Percentiles rank a stretch among this genome's conserved stretches.
These are phyloP conservation scores for Claviceps purpurea DNA, from an alignment of 2,329 filamentous ascomycete genomes.

Conservation along the genomic window DNA sequence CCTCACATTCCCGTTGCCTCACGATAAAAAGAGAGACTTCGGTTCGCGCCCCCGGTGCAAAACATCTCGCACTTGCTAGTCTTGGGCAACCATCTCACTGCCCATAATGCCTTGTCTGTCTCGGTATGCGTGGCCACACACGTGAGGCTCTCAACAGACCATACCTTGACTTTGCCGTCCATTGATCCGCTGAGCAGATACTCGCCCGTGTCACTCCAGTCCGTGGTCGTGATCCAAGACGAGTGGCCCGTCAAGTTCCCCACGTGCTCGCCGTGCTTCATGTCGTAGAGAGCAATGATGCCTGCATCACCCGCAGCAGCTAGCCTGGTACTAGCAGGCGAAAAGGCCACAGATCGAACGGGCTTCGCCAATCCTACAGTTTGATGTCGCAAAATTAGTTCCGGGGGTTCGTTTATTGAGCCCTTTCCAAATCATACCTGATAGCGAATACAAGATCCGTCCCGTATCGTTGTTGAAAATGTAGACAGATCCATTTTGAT, in stretches of 20 bases:
- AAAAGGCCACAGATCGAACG: constrained; percentile 76
- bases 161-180: constrained; percentile 91
- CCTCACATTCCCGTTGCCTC: constrained; percentile 58
- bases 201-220: constrained; percentile 90
- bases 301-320: constrained; percentile 83
- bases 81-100: constrained; percentile 72
- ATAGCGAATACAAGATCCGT: constrained; percentile 71
- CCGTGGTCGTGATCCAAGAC: constrained; percentile 80
- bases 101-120: constrained; percentile 74
- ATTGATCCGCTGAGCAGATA: constrained; percentile 78
- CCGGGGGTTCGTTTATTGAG: no score
- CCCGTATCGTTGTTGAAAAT: constrained; percentile 90
- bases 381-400: neutral
- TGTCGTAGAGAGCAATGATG: constrained; percentile 85
- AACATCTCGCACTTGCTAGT: constrained; percentile 56
- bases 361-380: constrained; percentile 65
- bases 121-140: constrained; percentile 94
- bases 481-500: constrained; percentile 84
- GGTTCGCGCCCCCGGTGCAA: constrained; percentile 63
- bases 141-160: constrained; percentile 69
- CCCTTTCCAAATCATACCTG: constrained; percentile 36
- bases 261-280: constrained; percentile 82
- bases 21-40: constrained; percentile 68
- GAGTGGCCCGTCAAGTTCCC: constrained; percentile 68
- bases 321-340: constrained; percentile 68